Evolutionary conservation across 768 basidiomycete species (phyloP).

Genomic region (Russula lepida): DNA sequence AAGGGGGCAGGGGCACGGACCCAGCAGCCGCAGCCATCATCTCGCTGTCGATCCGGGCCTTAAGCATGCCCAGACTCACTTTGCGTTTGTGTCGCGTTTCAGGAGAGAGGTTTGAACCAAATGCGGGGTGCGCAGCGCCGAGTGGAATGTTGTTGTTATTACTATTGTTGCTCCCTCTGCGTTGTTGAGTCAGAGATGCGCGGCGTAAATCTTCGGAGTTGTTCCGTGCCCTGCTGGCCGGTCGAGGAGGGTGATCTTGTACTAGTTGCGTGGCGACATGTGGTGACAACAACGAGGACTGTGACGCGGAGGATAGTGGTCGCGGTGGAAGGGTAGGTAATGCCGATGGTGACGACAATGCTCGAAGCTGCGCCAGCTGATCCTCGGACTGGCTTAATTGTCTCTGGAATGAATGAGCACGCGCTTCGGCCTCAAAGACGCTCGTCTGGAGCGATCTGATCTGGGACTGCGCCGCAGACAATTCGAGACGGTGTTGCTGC

Average conservation of each 20-base stretch:
- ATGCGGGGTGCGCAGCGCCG: constrained; percentile 28
- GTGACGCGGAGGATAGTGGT: constrained; percentile 22
- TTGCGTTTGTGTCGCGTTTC: constrained; percentile 76
- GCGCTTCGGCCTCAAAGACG: constrained; percentile 65
- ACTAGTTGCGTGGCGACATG: constrained; percentile 29
- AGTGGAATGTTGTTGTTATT: constrained; percentile 30
- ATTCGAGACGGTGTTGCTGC: constrained; percentile 73
- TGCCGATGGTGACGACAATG: constrained; percentile 29
- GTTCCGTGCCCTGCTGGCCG: constrained; percentile 36
- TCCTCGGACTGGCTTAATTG: constrained; percentile 59
- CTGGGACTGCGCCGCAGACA: constrained; percentile 71
- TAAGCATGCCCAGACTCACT: constrained; percentile 82
- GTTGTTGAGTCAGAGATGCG: constrained; percentile 29
- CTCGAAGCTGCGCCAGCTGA: constrained; percentile 44
- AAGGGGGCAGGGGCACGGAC: constrained; percentile 38
- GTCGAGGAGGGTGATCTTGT: constrained; percentile 33
- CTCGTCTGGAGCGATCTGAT: constrained; percentile 68
- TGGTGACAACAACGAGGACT: constrained; percentile 29
- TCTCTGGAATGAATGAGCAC: constrained; percentile 57
- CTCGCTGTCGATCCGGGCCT: constrained; percentile 84
- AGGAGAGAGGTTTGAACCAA: constrained; percentile 52
- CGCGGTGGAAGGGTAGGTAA: constrained; percentile 25
- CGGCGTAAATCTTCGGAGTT: constrained; percentile 35
- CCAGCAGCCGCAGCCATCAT: constrained; percentile 31
- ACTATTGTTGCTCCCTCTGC: constrained; percentile 22